Conservation (phyloP, 2,329 filamentous ascomycete genomes). For the Biscogniauxia marginata region DNA sequence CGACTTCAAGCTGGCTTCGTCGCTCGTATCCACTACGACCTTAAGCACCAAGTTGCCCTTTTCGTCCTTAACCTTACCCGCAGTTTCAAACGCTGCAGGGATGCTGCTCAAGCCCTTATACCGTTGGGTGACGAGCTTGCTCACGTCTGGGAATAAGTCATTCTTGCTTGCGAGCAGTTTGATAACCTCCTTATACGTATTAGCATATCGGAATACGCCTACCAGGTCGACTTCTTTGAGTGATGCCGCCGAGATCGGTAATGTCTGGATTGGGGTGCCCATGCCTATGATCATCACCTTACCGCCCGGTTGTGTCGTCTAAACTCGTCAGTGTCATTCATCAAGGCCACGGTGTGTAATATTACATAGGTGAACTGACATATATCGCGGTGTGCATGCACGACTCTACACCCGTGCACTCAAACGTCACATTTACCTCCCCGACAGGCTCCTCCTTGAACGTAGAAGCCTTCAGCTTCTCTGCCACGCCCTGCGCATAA, state of each 20-base stretch:
- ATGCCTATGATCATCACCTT: slow-evolving; percentile 76
- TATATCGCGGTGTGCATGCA: slow-evolving; percentile 76
- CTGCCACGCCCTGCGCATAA: slow-evolving; percentile 50
- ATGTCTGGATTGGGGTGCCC: slow-evolving; percentile 73
- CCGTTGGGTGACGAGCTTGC: slow-evolving; percentile 68
- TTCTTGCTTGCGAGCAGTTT: slow-evolving; percentile 48
- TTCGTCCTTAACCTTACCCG: slow-evolving; percentile 67
- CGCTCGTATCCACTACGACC: slow-evolving; percentile 57
- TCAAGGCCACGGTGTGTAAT: neutral
- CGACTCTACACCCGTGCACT: slow-evolving; percentile 76
- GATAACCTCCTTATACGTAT: slow-evolving; percentile 64
- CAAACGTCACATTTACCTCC: slow-evolving; percentile 68
- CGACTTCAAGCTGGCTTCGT: slow-evolving; percentile 18
- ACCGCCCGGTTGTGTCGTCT: slow-evolving; percentile 64
- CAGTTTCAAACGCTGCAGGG: slow-evolving; percentile 70
- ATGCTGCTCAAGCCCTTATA: slow-evolving; percentile 63
- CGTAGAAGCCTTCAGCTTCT: slow-evolving; percentile 37
- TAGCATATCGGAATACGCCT: slow-evolving; percentile 76
- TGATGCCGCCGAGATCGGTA: slow-evolving; percentile 70
- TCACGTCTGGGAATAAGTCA: slow-evolving; percentile 59
- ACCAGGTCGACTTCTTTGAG: slow-evolving; percentile 74
- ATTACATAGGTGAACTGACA: slow-evolving; percentile 36
- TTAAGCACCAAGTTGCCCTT: slow-evolving; percentile 71
- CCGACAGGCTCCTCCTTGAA: slow-evolving; percentile 46
- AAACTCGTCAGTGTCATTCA: neutral